Evolutionary conservation across 208 protist genomes (phyloP).

Genomic region (Balamuthia mandrillaris): DNA sequence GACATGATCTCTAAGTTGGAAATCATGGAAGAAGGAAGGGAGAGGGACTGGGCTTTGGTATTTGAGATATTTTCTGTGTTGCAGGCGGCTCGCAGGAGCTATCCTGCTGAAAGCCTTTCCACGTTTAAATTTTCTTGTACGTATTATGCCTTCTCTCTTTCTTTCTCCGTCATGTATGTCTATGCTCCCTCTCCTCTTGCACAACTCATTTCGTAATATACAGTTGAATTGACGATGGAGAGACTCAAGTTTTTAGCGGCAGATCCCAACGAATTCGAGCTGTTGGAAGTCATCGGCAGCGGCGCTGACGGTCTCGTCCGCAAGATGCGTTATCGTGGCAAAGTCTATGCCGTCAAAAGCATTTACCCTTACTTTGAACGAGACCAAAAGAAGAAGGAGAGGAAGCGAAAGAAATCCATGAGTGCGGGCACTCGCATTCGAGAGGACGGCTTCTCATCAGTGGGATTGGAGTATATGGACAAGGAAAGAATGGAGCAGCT

Average conservation of each 20-base stretch:
- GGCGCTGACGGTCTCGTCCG: neutral
- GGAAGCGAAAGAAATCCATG: neutral
- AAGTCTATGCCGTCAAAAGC: neutral
- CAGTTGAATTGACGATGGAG: constrained; percentile 32
- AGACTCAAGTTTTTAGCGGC: constrained; percentile 2
- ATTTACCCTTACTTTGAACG: neutral
- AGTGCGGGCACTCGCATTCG: neutral
- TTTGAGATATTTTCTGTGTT: neutral
- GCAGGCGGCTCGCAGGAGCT: neutral
- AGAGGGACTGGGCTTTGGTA: neutral
- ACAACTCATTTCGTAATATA: too few relatives aligned
- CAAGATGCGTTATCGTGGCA: neutral
- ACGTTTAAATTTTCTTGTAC: constrained; percentile 29
- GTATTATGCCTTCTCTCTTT: neutral
- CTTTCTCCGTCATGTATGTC: neutral
- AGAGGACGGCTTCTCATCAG: neutral
- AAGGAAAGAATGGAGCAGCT: neutral
- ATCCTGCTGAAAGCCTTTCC: neutral
- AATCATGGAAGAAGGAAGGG: neutral
- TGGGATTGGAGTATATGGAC: constrained; percentile 20
- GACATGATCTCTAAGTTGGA: neutral
- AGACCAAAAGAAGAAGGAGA: neutral
- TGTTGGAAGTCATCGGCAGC: neutral
- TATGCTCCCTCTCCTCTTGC: neutral
- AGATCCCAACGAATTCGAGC: neutral